Base-by-base conservation (phyloP, 352 stramenopile species). In the Globisporangium yorkense region DNA sequence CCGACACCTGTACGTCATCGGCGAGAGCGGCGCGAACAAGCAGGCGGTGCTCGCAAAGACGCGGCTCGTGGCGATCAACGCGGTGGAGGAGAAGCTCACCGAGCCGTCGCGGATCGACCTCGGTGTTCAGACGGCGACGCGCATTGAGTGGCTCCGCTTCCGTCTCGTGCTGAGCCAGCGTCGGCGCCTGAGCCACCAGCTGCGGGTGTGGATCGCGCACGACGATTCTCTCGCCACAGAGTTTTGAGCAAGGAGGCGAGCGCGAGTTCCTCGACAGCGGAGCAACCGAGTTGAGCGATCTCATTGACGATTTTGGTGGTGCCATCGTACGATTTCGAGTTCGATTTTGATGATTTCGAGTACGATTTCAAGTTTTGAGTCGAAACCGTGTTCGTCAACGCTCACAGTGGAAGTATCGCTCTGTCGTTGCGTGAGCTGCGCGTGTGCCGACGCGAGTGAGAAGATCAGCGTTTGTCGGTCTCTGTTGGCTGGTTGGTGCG, bases 21-120 rank as follows among this genome's bases (percentile, higher is more conserved):
- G 80, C 8, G 63, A 65, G 24, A 72, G 61, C 13, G 63, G 67
- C 9, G 56, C 59, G 15, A 69, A 72, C 48, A 69, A 66, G 49
- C 71, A 87, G 55, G 56, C 62, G 7, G 67, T 89, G 24, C 64
- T 90, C n/a, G 59, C 62, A 12, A 74, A 66, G 54, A 75, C 67
- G n/a, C 51, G 64, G 31, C 57, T 93, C 18, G 54, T 65, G 47
- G 67, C 67, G 12, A 71, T 93, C 35, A 69, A 88, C 29, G 72
- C 74, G 9, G 71, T 93, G 31, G 79, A 93, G 57, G 80, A 93
- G 67, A 88, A 64, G 51, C 66, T 93, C 18, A 71, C 66, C 2
- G 74, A 89, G 54, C 75, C 80, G 16, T 77, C 79, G 21, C 59
- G 75, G 39, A 67, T 93, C 10, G 79, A 93, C 43, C 57, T 93